Conservation (phyloP, 78 protist species). For the Kipferlia bialata region DNA sequence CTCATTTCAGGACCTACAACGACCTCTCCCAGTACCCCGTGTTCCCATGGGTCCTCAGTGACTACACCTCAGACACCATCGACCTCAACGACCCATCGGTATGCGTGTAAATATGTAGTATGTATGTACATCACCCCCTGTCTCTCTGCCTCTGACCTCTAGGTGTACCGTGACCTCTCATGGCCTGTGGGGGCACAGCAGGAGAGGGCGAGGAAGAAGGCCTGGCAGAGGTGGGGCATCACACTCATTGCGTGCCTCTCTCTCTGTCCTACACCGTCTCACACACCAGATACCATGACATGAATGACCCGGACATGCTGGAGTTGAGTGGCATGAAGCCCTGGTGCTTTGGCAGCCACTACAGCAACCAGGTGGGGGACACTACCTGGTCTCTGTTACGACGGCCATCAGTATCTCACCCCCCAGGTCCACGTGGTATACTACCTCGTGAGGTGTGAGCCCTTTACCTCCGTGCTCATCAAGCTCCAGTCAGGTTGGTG, state of each 20-base stretch:
- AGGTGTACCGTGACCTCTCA: constrained; percentile 10
- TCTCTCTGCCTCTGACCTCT: not conserved
- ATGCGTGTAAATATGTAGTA: not conserved
- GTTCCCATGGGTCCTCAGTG: constrained; percentile 30
- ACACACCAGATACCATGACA: no score
- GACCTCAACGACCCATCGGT: constrained; percentile 55
- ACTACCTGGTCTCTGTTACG: no score
- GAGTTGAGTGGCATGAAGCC: no score
- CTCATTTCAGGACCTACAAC: constrained; percentile 24
- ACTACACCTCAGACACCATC: constrained; percentile 19
- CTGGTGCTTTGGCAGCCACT: constrained; percentile 86
- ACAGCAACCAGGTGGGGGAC: constrained; percentile 65
- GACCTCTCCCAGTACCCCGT: constrained; percentile 41
- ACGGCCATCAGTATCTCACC: no score
- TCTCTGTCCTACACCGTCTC: no score
- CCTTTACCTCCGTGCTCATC: constrained; percentile 38
- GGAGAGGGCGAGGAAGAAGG: no score
- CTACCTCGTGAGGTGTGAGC: constrained; percentile 73
- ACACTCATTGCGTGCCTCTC: no score
- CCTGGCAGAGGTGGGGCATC: no score
- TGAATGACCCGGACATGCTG: no score
- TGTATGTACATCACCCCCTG: not conserved
- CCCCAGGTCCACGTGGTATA: constrained; percentile 54
- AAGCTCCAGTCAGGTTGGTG: constrained; percentile 71
- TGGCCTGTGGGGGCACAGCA: constrained; percentile 11